Evolutionary conservation across 805 yeast species (phyloP), one percentile per base, ranked within the genome.

Genomic region (Metahyphopichia silvanorum): DNA sequence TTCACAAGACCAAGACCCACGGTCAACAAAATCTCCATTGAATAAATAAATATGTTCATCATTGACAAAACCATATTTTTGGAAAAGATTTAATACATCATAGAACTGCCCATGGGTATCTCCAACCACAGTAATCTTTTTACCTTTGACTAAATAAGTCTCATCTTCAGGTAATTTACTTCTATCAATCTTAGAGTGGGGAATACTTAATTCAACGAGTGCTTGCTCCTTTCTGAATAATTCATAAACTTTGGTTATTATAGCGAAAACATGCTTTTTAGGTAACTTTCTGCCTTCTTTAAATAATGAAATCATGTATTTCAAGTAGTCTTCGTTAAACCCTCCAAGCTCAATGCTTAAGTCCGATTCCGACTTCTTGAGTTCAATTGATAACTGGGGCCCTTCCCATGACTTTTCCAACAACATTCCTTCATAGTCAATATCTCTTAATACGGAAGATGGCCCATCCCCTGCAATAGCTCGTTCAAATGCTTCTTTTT

Each of bases 1-100:
- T 55, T 93, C 98, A 53, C 95, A 86, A 4, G 97, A 87, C 98
- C 98, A 91, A 12, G 95, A 85, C 5, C 98, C 98, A 51, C 98
- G 74, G 57, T 93, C 98, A 4, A 93, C 98, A 61, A 93, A 91
- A 61, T 93, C 98, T 27, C 98, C 98, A 51, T 93, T 93, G 67
- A 93, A 91, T 29, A 93, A 60, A 53, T 86, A 93, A 4, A 79
- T 71, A 54, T 89, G 97, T 3, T 63, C 58, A 2, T 70, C 65
- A 4, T 69, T 52, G 0, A 91, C 94, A 46, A 69, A 60, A 11
- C 98, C 98, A 51, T 79, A 89, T 27, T 55, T 69, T 21, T 71
- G 57, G 58, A 93, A 91, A 33, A 93, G 71, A 53, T 88, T 82
- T 49, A 91, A 60, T 32, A 93, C 79, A 55, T 93, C 98, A 50